Evolutionary conservation across 371 early-diverging fungal genomes (phyloP), one percentile per base, ranked within the genome.

Genomic region (Nematocida sp.): DNA sequence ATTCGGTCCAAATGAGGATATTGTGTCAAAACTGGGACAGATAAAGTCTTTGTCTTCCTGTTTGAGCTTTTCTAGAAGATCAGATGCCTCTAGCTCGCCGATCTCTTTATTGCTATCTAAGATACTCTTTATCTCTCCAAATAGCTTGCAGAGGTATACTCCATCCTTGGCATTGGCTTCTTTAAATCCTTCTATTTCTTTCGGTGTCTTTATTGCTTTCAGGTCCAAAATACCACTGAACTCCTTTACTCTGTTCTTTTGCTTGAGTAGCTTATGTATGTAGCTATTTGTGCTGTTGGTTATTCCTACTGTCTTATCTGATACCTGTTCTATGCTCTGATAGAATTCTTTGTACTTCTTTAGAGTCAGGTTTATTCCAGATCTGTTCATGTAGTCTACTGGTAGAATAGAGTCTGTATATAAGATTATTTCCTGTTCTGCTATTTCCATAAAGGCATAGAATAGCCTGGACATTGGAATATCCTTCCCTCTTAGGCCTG

Each of bases 381-480:
- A n/a, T n/a, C n/a, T n/a, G 19, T 85, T 85, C 19, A 81, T 77
- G 1, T 35, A 21, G 4, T 86, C 81, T 7, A n/a, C 17, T 25
- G 66, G 23, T 32, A 94, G 65, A 76, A 91, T 90, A 2, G 85
- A 82, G 66, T 93, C 87, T 5, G 91, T 85, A 79, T 90, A 96
- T 0, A 98, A 85, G 41, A 84, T 83, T 35, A 85, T 86, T 17
- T 0, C 1, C 4, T 85, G 81, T 38, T 85, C 81, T 51, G 80
- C 76, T 32, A 97, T 82, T 21, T 90, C 65, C 3, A 90, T 86
- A 80, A 93, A 96, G 2, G 94, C 83, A 80, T 91, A 94, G 82
- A 98, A 96, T 7, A 96, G 92, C 0, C 96, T 95, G 82, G 95
- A 95, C 85, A 89, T 95, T 32, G 86, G 85, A 53, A 98, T 90